Base-by-base conservation (phyloP, 257 asterid genomes). In the Capsicum pubescens region DNA sequence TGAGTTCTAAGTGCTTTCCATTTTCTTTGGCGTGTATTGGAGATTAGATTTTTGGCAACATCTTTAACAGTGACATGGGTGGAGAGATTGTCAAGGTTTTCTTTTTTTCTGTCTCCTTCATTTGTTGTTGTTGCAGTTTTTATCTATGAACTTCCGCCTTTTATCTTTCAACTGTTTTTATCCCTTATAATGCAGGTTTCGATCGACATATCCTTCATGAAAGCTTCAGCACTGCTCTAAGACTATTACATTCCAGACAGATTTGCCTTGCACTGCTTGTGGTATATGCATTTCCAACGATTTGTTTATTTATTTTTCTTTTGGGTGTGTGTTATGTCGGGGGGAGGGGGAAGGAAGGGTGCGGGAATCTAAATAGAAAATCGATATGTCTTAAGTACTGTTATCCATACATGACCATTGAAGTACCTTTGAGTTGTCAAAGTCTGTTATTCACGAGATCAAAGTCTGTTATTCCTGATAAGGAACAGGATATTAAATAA, bases 211-310 rank as follows among this genome's bases (percentile, higher is more conserved):
- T 94, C 99, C 79, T 96, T 96, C 88, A 96, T 96, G 98, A 98
- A 96, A 90, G 99, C 99, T 96, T 84, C 98, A 94, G 88, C 98
- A 98, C 80, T 96, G 99, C 94, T 15, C 88, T 89, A 96, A 90
- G 89, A 94, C 95, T 42, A 70, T 96, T 61, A 90, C 93, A 32
- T 82, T 94, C 89, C 59, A 85, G 68, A 92, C 98, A 64, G 97
- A 93, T 83, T 82, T 92, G 90, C 90, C 91, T 81, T 94, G 99
- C 82, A 85, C 82, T 88, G 77, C 97, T 85, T 96, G 99, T 86
- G 97, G 99, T 96, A 93, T 39, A 66, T 69, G 35, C 46, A 19
- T 61, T 50, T 21, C 21, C 60, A 19, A 35, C 32, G 0, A 15
- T 46, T 50, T 70, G 68, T 52, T 26, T 35, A 7, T 32, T 15